Evolutionary conservation across 1,284 basidiomycete genomes (phyloP), one percentile per base, ranked within the genome.

Genomic region (Sporisorium graminicola): DNA sequence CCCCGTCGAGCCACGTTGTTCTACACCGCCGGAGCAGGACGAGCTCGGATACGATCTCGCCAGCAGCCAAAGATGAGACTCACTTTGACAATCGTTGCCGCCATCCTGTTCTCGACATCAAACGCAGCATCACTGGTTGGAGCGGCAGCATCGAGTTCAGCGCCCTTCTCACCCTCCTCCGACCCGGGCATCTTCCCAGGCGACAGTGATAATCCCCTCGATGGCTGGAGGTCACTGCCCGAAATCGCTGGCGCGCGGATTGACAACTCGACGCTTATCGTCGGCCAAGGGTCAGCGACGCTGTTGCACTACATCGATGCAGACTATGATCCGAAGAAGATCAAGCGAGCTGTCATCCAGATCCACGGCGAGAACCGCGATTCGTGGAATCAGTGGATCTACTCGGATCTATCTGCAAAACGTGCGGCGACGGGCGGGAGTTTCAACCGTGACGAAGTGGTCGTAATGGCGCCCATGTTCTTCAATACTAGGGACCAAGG

Each of bases 341-440:
- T 82, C 58, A 82, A 78, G 59, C 67, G 82, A 1, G 80, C 65
- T 3, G 76, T 83, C 22, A 78, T 83, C 24, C 76, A 81, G 58
- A 66, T 82, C n/a, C 82, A 82, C 40, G 82, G 82, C 20, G 66
- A 81, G 53, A 79, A 78, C 44, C 56, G 82, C 9, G 82, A 82
- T 58, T 65, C 79, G 1, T 83, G 82, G 80, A 83, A 84, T 56
- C 74, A 82, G 68, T 83, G 74, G 74, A 56, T 75, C 14, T 84
- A 79, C 61, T 50, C 78, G n/a, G 77, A 80, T 55, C 26, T 80
- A 7, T 73, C 83, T 4, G 69, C 80, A 5, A 61, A 69, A 43
- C 43, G 74, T 3, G 78, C 72, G 0, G 64, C 58, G 2, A 60
- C 67, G 26, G 76, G 77, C 1, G 79, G 79, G 0, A 73, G 51